Percentiles rank a stretch among this genome's conserved stretches.
phyloP scores from a whole-genome alignment of 371 early-diverging fungal genomes.

The Mortierella sp. region DNA sequence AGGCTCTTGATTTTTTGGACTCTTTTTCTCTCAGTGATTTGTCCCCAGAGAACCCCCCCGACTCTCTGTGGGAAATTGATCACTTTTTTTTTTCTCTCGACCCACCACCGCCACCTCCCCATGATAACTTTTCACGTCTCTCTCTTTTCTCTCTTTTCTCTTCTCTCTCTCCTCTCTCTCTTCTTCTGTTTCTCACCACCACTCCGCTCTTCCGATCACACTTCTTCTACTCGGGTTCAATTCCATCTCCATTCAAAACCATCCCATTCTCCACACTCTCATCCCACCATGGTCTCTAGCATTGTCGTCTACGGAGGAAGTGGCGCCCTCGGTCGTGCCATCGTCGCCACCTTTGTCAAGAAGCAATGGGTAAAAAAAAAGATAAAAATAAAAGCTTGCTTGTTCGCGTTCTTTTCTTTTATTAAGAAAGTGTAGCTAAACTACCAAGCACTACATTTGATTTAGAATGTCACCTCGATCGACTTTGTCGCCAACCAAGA shows the following conservation, averaged over 20 bases:
- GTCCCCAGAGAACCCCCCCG: too few species aligned
- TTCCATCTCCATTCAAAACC: background rate
- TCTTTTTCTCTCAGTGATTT: too few species aligned
- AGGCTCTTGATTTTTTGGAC: background rate
- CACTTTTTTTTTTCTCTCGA: background rate
- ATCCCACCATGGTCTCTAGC: slow-evolving; percentile 57
- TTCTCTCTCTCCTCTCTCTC: background rate
- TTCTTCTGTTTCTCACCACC: background rate
- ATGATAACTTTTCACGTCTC: background rate
- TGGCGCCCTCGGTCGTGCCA: slow-evolving; percentile 88
- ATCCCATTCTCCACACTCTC: background rate
- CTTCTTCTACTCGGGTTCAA: background rate
- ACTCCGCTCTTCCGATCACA: slow-evolving; percentile 4
- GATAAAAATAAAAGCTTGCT: background rate
- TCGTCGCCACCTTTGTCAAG: slow-evolving; percentile 76
- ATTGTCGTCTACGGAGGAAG: slow-evolving; percentile 92
- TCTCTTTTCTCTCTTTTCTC: background rate
- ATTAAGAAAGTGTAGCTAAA: too few species aligned
- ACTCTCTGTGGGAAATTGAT: too few species aligned
- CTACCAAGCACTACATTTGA: background rate
- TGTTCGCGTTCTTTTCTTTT: background rate
- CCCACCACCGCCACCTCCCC: background rate
- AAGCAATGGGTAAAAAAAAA: slow-evolving; percentile 72
- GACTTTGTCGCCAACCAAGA: slow-evolving; percentile 80
- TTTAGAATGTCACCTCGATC: slow-evolving; percentile 79